Percentiles rank a stretch among this genome's conserved stretches.
These are phyloP conservation scores for Alternaria sp. DNA, from an alignment of 2,329 filamentous ascomycete genomes.

Conservation along the genomic window DNA sequence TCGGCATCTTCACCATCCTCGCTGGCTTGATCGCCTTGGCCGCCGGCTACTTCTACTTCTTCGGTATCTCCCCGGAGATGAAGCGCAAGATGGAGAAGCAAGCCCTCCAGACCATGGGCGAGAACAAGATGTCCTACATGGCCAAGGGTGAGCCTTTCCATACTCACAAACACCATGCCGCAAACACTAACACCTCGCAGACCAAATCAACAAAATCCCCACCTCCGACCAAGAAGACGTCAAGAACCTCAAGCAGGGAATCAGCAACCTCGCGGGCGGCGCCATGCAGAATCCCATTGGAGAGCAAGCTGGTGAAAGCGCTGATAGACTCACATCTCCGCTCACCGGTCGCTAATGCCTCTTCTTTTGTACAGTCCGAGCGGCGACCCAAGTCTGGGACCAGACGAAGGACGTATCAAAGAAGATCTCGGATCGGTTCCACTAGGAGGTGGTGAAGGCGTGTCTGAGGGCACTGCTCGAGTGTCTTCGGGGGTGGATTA, in stretches of 20 bases:
- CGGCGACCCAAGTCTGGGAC: conserved; percentile 31
- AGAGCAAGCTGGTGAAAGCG: conserved; percentile 45
- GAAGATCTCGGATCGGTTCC: conserved; percentile 9
- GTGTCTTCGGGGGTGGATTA: conserved; percentile 26
- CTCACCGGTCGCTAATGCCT: conserved; percentile 47
- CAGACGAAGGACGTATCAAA: conserved; percentile 26
- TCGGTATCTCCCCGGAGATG: conserved; percentile 55
- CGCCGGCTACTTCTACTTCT: conserved; percentile 53
- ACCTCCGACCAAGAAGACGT: conserved; percentile 47
- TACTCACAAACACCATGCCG: background rate
- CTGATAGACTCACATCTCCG: conserved; percentile 43
- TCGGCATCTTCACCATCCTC: conserved; percentile 38
- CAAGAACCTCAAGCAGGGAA: conserved; percentile 45
- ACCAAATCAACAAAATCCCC: conserved; percentile 49
- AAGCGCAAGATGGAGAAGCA: conserved; percentile 56
- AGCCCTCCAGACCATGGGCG: conserved; percentile 59
- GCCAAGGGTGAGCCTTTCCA: conserved; percentile 40
- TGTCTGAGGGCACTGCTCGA: conserved; percentile 24
- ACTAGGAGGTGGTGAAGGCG: conserved; percentile 17
- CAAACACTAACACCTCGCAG: conserved; percentile 28
- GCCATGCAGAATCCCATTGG: conserved; percentile 45
- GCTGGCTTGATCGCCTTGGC: conserved; percentile 39
- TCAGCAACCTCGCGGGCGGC: conserved; percentile 45
- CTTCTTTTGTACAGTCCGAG: conserved; percentile 26
- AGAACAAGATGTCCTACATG: conserved; percentile 56